phyloP scores from a whole-genome alignment of 2,329 filamentous ascomycete genomes.

The Colletotrichum echinochloae region DNA sequence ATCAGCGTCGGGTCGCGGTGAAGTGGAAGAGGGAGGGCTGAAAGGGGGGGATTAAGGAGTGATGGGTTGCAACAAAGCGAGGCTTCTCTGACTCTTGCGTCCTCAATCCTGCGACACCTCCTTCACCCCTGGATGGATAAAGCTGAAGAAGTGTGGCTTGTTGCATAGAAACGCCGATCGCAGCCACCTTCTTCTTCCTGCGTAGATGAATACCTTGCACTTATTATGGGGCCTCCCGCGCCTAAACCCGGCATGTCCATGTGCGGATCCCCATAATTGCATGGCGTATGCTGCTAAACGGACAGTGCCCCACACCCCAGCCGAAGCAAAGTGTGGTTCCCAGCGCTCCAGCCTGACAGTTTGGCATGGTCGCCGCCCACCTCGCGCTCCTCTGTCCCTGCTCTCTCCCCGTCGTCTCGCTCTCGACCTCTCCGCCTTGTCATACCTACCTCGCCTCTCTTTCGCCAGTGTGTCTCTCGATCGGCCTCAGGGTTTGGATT shows the following conservation, averaged over 20 bases:
- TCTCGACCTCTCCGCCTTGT: constrained; percentile 8
- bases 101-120: constrained; percentile 20
- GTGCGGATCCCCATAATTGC: not conserved
- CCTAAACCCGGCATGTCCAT: constrained; percentile 35
- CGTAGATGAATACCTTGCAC: constrained; percentile 28
- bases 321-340: constrained; percentile 25
- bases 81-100: constrained; percentile 25
- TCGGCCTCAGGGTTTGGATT: constrained; percentile 22
- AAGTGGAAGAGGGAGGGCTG: not conserved
- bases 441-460: constrained; percentile 11
- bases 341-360: constrained; percentile 21
- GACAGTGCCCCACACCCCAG: not conserved
- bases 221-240: constrained; percentile 27
- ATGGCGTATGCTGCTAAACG: constrained; percentile 9
- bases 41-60: not conserved
- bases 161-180: constrained; percentile 34
- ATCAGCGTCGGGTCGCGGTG: not conserved
- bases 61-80: not conserved
- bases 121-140: constrained; percentile 31
- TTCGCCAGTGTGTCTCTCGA: constrained; percentile 11
- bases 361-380: constrained; percentile 33
- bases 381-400: constrained; percentile 33
- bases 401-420: constrained; percentile 17
- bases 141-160: constrained; percentile 38
- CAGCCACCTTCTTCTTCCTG: not conserved